Evolutionary conservation across 2,329 filamentous ascomycete species (phyloP).

Genomic region (Ustilaginoidea virens): DNA sequence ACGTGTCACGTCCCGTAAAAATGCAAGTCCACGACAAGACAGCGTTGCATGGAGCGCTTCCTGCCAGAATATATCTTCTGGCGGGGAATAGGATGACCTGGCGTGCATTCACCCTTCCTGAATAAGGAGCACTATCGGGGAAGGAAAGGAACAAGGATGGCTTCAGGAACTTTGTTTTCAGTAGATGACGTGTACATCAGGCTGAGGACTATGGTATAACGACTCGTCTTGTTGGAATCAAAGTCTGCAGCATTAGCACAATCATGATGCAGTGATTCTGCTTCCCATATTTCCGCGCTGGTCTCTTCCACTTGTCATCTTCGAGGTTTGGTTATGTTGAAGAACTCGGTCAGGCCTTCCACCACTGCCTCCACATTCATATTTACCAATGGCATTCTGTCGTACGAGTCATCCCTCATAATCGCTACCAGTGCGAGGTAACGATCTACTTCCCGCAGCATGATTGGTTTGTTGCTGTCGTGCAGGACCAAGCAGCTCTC

Average conservation of each 20-base stretch:
- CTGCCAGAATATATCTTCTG: constrained; percentile 34
- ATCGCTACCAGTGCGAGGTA: constrained; percentile 73
- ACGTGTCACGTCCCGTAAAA: constrained; percentile 21
- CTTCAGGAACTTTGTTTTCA: too few species aligned
- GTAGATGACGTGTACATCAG: too few species aligned
- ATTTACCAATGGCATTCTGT: constrained; percentile 71
- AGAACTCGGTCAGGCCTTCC: constrained; percentile 64
- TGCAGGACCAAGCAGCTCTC: constrained; percentile 55
- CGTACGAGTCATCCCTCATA: constrained; percentile 72
- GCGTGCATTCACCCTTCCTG: constrained; percentile 28
- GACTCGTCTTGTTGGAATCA: neutral
- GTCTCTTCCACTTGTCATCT: too few species aligned
- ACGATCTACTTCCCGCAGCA: constrained; percentile 53
- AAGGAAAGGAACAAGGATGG: neutral
- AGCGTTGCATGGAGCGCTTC: constrained; percentile 28
- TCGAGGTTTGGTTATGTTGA: constrained; percentile 51
- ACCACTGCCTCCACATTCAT: constrained; percentile 79
- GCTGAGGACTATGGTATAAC: too few species aligned
- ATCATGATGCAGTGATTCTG: neutral
- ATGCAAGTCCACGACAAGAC: constrained; percentile 36
- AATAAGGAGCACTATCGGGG: neutral
- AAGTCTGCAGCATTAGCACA: neutral
- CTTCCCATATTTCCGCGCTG: too few species aligned
- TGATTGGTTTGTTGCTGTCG: constrained; percentile 47
- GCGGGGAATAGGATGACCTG: constrained; percentile 30